Evolutionary conservation across 371 early-diverging fungal genomes (phyloP).

Genomic region (Capillidium rhysosporum): DNA sequence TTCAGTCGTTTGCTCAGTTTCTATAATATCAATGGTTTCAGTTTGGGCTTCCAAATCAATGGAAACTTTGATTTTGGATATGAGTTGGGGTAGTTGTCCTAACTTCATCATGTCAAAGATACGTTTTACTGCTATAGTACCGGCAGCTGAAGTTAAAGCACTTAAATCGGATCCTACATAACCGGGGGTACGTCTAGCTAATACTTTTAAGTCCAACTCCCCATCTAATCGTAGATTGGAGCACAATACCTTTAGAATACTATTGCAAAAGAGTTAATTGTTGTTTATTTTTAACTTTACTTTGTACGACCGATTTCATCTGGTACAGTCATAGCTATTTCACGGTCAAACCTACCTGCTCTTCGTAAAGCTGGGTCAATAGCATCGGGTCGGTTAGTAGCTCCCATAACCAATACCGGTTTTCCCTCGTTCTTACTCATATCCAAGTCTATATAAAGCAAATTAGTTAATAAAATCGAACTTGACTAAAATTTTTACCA

Average conservation of each 20-base stretch:
- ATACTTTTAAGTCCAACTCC: constrained; percentile 64
- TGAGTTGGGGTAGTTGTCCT: constrained; percentile 10
- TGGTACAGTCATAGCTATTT: constrained; percentile 95
- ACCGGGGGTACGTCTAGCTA: constrained; percentile 94
- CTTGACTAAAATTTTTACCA: constrained; percentile 22
- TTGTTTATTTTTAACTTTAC: background rate
- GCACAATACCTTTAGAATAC: constrained; percentile 81
- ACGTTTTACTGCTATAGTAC: constrained; percentile 83
- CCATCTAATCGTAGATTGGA: constrained; percentile 70
- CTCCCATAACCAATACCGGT: constrained; percentile 96
- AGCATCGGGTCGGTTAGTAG: constrained; percentile 97
- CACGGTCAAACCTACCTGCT: constrained; percentile 97
- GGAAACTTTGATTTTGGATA: background rate
- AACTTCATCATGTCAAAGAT: constrained; percentile 59
- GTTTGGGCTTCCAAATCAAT: constrained; percentile 11
- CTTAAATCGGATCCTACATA: constrained; percentile 98
- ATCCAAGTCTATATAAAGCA: constrained; percentile 28
- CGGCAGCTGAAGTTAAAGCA: constrained; percentile 93
- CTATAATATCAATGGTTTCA: constrained; percentile 7
- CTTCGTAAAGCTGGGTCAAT: constrained; percentile 93
- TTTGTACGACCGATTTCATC: constrained; percentile 69
- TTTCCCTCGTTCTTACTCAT: constrained; percentile 70
- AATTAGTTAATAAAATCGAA: background rate
- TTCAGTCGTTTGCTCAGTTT: constrained; percentile 11
- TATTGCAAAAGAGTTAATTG: constrained; percentile 6